These are phyloP conservation scores for Colletotrichum musae DNA, from an alignment of 2,329 filamentous ascomycete genomes.

Conservation along the genomic window DNA sequence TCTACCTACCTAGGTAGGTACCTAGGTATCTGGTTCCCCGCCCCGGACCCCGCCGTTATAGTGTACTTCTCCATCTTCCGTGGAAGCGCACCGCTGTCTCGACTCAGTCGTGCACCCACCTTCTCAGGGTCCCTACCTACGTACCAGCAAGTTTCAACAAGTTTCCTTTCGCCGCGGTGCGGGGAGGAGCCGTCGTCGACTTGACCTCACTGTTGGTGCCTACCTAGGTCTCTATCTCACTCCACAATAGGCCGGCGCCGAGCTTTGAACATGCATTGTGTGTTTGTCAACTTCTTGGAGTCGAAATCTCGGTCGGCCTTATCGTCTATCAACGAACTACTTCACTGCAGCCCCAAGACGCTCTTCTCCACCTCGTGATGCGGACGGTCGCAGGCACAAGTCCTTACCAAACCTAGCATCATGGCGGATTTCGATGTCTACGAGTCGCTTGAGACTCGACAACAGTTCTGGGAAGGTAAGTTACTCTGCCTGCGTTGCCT, in stretches of 20 bases:
- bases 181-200: no score
- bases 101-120: no score
- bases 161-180: no score
- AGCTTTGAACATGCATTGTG: conserved; percentile 32
- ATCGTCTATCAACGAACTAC: conserved; percentile 25
- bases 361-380: conserved; percentile 32
- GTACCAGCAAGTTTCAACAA: no score
- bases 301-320: conserved; percentile 35
- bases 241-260: background rate
- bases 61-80: no score
- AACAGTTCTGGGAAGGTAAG: conserved; percentile 91
- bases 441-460: conserved; percentile 81
- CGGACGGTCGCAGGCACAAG: conserved; percentile 9
- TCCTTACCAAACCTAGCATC: conserved; percentile 46
- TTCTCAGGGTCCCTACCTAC: no score
- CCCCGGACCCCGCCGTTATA: no score
- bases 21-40: no score
- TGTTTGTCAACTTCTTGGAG: conserved; percentile 30
- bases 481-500: conserved; percentile 42
- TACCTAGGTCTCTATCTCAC: no score
- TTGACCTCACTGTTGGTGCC: no score
- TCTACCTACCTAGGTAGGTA: no score
- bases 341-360: conserved; percentile 8
- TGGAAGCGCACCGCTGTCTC: no score
- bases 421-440: conserved; percentile 78